phyloP scores from a whole-genome alignment of 2,329 filamentous ascomycete species.

The Fusarium austroafricanum region DNA sequence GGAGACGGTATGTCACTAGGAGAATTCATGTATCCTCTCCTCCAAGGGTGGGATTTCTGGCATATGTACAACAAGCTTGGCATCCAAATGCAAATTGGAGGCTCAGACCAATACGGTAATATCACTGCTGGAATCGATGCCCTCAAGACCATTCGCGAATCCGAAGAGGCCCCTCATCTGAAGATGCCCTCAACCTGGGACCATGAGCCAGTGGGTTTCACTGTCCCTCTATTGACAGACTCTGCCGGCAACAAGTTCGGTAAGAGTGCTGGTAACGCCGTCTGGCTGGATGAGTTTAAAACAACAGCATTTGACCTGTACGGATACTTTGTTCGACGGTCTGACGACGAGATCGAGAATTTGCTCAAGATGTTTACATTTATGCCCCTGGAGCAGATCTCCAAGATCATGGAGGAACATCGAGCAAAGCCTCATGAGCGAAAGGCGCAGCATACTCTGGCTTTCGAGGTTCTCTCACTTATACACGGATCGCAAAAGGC shows the following conservation, averaged over 20 bases:
- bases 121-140: conserved; percentile 91
- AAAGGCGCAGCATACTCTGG: conserved; percentile 83
- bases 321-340: conserved; percentile 85
- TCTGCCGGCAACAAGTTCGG: conserved; percentile 90
- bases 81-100: conserved; percentile 89
- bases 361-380: conserved; percentile 94
- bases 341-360: conserved; percentile 83
- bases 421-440: conserved; percentile 74
- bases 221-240: conserved; percentile 89
- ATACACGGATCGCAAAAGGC: conserved; percentile 79
- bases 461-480: conserved; percentile 82
- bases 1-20: conserved; percentile 94
- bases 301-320: conserved; percentile 89
- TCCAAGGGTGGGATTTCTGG: conserved; percentile 99
- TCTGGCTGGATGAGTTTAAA: conserved; percentile 89
- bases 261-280: conserved; percentile 91
- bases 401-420: conserved; percentile 75
- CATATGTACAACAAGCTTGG: conserved; percentile 75
- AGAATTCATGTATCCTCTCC: conserved; percentile 91
- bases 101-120: conserved; percentile 96
- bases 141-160: conserved; percentile 77
- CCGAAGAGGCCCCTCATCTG: conserved; percentile 59
- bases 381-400: conserved; percentile 77
- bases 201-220: conserved; percentile 82
- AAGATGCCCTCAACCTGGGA: conserved; percentile 56